Conservation (phyloP, 1,284 basidiomycete genomes). For the Malassezia globosa region DNA sequence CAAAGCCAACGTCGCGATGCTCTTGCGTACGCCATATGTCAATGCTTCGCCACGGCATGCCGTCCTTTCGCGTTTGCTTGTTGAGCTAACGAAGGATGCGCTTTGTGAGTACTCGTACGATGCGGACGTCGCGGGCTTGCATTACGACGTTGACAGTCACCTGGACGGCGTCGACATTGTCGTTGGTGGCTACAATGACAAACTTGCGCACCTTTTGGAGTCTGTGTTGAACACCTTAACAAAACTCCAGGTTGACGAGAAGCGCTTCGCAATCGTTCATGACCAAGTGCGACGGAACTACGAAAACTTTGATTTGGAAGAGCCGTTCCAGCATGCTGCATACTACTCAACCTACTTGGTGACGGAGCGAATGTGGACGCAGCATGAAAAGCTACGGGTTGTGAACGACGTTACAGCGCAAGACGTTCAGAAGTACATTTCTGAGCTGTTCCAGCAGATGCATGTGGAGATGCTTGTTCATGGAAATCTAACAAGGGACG, state of each 20-base stretch:
- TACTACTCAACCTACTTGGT: constrained; percentile 66
- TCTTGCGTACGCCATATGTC: constrained; percentile 43
- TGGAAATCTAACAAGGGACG: constrained; percentile 76
- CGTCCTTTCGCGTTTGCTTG: constrained; percentile 58
- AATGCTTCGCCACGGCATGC: constrained; percentile 43
- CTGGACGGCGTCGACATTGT: constrained; percentile 61
- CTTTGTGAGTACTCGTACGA: constrained; percentile 85
- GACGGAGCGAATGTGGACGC: constrained; percentile 64
- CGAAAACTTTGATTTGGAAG: constrained; percentile 69
- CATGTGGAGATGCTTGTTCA: constrained; percentile 67
- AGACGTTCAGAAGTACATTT: constrained; percentile 59
- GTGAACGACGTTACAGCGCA: constrained; percentile 62
- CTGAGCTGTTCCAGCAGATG: constrained; percentile 58
- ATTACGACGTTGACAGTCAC: constrained; percentile 62
- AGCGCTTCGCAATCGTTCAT: constrained; percentile 69
- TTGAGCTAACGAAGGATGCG: constrained; percentile 75
- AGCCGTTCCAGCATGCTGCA: constrained; percentile 70
- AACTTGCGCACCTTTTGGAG: constrained; percentile 65
- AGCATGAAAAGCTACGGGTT: constrained; percentile 68
- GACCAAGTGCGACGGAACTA: constrained; percentile 57
- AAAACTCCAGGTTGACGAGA: constrained; percentile 58
- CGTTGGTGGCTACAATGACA: constrained; percentile 86
- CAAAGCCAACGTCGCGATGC: constrained; percentile 44
- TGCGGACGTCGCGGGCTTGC: constrained; percentile 78
- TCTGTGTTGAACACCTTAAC: constrained; percentile 66